Evolutionary conservation across 768 basidiomycete species (phyloP).

Genomic region (Trametes gibbosa): DNA sequence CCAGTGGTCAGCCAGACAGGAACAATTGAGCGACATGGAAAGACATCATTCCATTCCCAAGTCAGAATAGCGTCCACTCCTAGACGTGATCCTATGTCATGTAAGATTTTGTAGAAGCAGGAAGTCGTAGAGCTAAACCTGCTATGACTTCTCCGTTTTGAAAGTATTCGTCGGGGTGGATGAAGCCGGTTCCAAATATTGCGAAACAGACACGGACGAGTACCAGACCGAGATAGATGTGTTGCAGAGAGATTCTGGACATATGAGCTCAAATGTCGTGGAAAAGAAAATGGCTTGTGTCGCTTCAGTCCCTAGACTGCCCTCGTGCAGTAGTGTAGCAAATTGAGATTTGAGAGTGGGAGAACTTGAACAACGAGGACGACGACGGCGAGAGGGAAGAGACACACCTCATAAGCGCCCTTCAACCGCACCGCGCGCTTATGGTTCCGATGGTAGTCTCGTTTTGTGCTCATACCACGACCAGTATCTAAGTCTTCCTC

Average conservation of each 20-base stretch:
- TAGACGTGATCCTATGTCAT: conserved; percentile 26
- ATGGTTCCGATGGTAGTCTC: too few species aligned
- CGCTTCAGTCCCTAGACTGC: too few species aligned
- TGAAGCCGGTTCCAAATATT: conserved; percentile 35
- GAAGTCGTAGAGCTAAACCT: conserved; percentile 24
- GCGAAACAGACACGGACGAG: conserved; percentile 28
- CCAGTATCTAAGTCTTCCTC: too few species aligned
- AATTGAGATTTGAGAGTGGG: too few species aligned
- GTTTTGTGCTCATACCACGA: too few species aligned
- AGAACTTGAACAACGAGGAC: not conserved
- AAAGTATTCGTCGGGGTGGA: conserved; percentile 43
- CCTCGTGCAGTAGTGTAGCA: too few species aligned
- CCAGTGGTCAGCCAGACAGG: conserved; percentile 35
- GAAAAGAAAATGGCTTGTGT: too few species aligned
- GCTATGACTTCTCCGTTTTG: conserved; percentile 40
- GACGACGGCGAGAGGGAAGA: not conserved
- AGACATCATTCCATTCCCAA: conserved; percentile 39
- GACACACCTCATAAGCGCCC: too few species aligned
- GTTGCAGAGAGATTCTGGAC: not conserved
- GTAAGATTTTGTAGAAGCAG: not conserved
- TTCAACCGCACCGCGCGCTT: too few species aligned
- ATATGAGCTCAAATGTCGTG: not conserved
- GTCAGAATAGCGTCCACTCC: conserved; percentile 29
- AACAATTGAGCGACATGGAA: conserved; percentile 36
- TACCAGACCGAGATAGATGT: conserved; percentile 18